A percentile compares a stretch with the other conserved stretches of the same genome.
Conservation (phyloP, 345 rosid genomes). For the Eucalyptus sideroxylon region DNA sequence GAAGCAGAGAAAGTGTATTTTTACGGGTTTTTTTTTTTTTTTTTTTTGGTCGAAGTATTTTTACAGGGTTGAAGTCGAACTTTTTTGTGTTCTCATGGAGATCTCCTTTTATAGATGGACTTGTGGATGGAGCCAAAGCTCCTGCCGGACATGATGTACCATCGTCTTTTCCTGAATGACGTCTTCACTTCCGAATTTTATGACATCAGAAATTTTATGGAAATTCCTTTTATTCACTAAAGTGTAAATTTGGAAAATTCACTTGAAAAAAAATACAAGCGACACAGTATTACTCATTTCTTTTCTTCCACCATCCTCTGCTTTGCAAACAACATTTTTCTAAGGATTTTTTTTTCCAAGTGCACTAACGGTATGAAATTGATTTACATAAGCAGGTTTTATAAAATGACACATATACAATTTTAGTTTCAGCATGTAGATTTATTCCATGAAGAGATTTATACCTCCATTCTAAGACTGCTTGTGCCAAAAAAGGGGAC, state of each 20-base stretch:
- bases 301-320: neutral
- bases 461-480: no score
- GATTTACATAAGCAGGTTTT: neutral
- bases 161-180: neutral
- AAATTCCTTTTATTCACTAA: neutral
- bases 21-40: no score
- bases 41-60: no score
- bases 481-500: no score
- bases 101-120: no score
- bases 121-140: no score
- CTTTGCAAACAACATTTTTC: neutral
- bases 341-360: neutral
- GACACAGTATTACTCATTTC: neutral
- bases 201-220: no score
- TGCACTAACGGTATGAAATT: neutral
- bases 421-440: no score
- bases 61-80: no score
- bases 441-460: no score
- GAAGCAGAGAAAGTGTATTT: no score
- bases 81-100: no score
- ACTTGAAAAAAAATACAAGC: neutral
- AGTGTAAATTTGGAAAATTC: neutral
- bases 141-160: neutral
- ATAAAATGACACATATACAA: neutral
- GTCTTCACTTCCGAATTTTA: neutral